Evolutionary conservation across 305 asterid species (phyloP).

Genomic region (Coffea humblotiana): DNA sequence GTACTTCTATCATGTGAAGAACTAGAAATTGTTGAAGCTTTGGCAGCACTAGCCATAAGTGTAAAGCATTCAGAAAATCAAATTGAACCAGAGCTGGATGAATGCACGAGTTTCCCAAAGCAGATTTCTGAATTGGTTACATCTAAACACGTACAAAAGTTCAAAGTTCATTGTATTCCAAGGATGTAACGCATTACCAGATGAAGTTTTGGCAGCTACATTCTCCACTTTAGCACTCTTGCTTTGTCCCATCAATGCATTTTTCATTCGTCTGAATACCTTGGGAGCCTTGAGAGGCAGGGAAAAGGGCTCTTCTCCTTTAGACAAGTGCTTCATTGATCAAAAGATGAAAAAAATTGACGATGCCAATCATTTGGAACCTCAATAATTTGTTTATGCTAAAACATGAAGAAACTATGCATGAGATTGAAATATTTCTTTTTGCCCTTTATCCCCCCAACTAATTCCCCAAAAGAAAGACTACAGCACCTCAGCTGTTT

Average conservation of each 20-base stretch:
- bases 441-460: background rate
- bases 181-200: conserved; percentile 26
- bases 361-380: background rate
- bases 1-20: conserved; percentile 7
- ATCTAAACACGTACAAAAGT: background rate
- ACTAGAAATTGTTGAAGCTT: conserved; percentile 3
- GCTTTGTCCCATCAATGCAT: conserved; percentile 19
- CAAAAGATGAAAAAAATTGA: background rate
- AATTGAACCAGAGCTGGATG: conserved; percentile 16
- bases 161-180: background rate
- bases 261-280: conserved; percentile 14
- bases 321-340: conserved; percentile 22
- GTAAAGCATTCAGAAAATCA: conserved; percentile 12
- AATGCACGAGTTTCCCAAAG: conserved; percentile 15
- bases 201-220: conserved; percentile 13
- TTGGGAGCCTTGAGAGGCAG: conserved; percentile 37
- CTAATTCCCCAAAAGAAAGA: background rate
- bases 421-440: background rate
- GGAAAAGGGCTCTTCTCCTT: conserved; percentile 10
- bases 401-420: background rate
- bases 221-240: conserved; percentile 20
- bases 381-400: background rate
- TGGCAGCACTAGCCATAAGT: conserved; percentile 16
- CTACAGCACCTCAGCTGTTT: background rate
- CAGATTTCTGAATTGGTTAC: conserved; percentile 9